Conservation (phyloP, 2,329 filamentous ascomycete species). For the Trichoderma breve region DNA sequence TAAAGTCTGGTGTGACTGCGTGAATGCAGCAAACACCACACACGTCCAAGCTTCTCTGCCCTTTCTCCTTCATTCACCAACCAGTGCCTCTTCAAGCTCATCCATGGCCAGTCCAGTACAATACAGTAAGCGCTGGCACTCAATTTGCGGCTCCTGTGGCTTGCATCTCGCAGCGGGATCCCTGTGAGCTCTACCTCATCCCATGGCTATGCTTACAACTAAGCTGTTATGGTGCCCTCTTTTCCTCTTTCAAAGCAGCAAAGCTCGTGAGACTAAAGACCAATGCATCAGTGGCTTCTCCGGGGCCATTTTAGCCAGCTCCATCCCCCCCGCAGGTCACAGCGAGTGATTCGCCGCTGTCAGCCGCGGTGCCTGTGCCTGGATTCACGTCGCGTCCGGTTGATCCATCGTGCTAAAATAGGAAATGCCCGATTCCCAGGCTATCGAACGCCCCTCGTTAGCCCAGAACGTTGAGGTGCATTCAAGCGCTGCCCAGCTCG, state of each 20-base stretch:
- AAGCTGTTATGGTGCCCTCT: neutral
- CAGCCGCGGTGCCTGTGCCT: slow-evolving; percentile 6
- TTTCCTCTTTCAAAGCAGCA: neutral
- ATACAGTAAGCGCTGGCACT: neutral
- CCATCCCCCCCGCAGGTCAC: neutral
- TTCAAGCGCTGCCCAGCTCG: neutral
- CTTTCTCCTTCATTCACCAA: neutral
- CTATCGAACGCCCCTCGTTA: slow-evolving; percentile 17
- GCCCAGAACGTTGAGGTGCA: neutral
- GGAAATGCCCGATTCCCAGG: slow-evolving; percentile 16
- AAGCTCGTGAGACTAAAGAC: neutral
- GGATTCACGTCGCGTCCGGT: neutral
- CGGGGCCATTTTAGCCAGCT: neutral
- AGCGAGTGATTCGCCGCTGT: neutral
- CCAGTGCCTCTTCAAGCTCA: neutral
- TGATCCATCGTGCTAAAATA: slow-evolving; percentile 13
- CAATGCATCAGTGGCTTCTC: neutral
- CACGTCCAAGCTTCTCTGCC: neutral
- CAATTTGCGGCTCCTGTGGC: slow-evolving; percentile 6
- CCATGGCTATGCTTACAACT: neutral
- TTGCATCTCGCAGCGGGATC: neutral
- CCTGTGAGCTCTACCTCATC: neutral
- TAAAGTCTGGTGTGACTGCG: neutral
- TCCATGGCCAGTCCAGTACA: neutral
- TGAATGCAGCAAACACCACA: neutral